Conservation (phyloP, 257 asterid species). For the Solanum tacnaense region DNA sequence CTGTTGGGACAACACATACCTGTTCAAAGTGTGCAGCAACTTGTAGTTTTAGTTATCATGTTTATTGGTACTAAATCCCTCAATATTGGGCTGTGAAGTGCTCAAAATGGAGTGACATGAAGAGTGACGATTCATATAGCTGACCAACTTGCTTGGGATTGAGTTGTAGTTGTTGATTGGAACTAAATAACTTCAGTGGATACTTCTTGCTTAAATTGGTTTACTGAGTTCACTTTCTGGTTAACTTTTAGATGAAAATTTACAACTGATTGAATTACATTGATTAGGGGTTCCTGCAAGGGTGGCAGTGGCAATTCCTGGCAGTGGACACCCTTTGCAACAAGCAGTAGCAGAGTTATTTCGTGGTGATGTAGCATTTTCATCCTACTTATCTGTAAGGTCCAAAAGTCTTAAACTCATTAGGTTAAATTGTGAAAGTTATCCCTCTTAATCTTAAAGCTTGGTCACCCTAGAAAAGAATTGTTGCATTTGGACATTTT, state of each 20-base stretch:
- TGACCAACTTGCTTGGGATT: background rate
- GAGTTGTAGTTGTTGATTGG: background rate
- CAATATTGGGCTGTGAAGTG: background rate
- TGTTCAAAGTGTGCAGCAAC: background rate
- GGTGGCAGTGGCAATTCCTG: conserved; percentile 29
- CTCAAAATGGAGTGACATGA: background rate
- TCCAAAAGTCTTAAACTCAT: background rate
- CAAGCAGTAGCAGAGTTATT: conserved; percentile 37
- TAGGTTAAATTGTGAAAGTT: background rate
- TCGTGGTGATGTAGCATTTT: conserved; percentile 30
- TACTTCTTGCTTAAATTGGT: background rate
- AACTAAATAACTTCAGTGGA: background rate
- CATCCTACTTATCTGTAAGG: conserved; percentile 63
- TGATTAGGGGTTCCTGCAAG: conserved; percentile 50
- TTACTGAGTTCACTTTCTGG: background rate
- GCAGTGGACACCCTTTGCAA: conserved; percentile 34
- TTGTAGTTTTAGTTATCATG: background rate
- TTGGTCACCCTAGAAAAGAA: background rate
- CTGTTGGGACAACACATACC: background rate
- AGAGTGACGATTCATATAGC: background rate
- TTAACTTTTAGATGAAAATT: background rate
- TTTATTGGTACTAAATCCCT: background rate
- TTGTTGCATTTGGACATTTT: background rate
- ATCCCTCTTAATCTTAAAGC: background rate
- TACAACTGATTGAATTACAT: background rate